Base-by-base conservation (phyloP, 345 rosid species). In the Gossypium australe region DNA sequence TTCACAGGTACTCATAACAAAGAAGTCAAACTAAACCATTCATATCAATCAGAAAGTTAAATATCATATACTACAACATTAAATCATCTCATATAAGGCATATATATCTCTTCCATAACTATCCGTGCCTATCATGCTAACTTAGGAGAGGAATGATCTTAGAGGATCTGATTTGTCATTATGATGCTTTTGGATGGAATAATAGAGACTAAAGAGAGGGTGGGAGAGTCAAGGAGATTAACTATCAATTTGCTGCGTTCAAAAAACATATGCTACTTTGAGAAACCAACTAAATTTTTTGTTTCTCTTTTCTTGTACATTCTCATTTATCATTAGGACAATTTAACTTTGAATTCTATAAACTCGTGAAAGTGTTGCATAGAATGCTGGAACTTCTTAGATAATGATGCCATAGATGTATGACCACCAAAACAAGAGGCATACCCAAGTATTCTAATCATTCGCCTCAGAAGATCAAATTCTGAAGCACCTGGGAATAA, bases 401-500 rank as follows among this genome's bases (percentile, higher is more conserved):
- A 20, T 13, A 13, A 48, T 43, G 20, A 53, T 53, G 24, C 22
- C 18, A 62, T 22, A 67, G 34, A 44, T 11, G 13, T n/a, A 43
- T n/a, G 20, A 18, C 64, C 17, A 63, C 70, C 70, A 56, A 71
- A 57, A n/a, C 47, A 56, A 76, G 78, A 69, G 77, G 60, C 85
- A 77, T 87, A 95, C 99, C 99, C 99, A 38, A 95, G 92, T 78
- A 86, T 93, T 84, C 86, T 82, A 73, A 93, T 76, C 98, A 95
- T 95, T 84, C 99, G 86, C 80, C 88, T 87, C 81, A 93, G 84
- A 61, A 95, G 91, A 86, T 93, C 98, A 83, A 93, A 93, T 80
- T 95, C 99, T 78, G 99, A 95, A 78, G 94, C 97, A 83, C 99
- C 99, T 57, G 99, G 98, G 81, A 95, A 95, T 56, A 95, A 86